phyloP scores from a whole-genome alignment of 352 stramenopile genomes.

The Globisporangium irregulare region DNA sequence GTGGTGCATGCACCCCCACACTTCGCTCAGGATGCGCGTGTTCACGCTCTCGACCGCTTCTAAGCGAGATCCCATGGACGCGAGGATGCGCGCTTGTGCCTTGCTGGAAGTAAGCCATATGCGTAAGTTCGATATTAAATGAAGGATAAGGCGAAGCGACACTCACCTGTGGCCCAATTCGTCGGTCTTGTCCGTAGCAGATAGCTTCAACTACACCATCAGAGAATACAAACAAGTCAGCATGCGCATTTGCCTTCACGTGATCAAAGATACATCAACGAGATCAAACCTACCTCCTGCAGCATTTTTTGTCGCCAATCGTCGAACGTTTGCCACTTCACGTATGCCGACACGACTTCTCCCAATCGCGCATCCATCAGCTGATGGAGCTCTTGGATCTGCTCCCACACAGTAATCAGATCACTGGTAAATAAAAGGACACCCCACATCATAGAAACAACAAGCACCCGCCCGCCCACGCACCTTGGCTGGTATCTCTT shows the following conservation, averaged over 20 bases:
- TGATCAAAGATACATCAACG: neutral
- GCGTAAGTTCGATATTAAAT: neutral
- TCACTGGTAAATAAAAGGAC: neutral
- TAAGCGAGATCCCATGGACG: constrained; percentile 66
- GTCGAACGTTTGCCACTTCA: constrained; percentile 67
- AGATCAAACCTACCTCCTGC: constrained; percentile 42
- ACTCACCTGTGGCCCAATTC: constrained; percentile 67
- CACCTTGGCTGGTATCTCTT: constrained; percentile 68
- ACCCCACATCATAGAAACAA: neutral
- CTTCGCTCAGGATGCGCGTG: constrained; percentile 64
- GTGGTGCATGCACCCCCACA: constrained; percentile 79
- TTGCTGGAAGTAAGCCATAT: constrained; percentile 36
- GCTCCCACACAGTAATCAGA: neutral
- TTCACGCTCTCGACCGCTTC: constrained; percentile 56
- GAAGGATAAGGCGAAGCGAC: too few relatives aligned
- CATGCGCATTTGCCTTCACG: neutral
- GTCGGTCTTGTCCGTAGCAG: constrained; percentile 59
- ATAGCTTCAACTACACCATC: constrained; percentile 41
- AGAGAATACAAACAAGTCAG: neutral
- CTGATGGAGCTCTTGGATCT: constrained; percentile 43
- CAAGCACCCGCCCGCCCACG: neutral
- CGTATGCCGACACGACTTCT: constrained; percentile 63
- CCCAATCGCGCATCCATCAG: constrained; percentile 46
- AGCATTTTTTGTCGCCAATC: constrained; percentile 85
- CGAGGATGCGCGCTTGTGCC: constrained; percentile 58